A percentile compares a stretch with the other conserved stretches of the same genome.
phyloP scores from a whole-genome alignment of 164 flowering plant genomes.

The Buxus sempervirens region DNA sequence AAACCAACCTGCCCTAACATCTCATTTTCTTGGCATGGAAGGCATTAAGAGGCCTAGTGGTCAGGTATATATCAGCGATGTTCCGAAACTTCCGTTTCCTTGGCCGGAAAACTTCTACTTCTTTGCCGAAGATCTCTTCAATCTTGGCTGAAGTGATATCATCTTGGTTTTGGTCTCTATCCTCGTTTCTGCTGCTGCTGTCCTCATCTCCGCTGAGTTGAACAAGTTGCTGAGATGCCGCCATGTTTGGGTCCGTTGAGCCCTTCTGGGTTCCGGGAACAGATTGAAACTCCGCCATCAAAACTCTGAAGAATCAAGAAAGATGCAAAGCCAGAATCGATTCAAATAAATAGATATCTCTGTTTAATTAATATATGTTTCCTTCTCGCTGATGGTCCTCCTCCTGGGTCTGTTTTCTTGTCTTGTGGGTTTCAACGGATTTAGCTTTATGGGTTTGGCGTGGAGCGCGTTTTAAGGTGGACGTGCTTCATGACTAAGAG shows the following conservation, averaged over 20 bases:
- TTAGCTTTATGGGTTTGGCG: background rate
- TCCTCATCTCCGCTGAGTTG: background rate
- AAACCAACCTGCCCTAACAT: background rate
- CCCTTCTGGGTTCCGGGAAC: background rate
- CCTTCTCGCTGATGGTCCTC: background rate
- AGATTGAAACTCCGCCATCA: background rate
- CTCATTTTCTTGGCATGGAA: background rate
- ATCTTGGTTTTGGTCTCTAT: background rate
- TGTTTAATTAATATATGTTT: too few species aligned
- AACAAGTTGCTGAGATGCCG: background rate
- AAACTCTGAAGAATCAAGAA: background rate
- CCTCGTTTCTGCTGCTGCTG: background rate
- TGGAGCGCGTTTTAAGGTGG: background rate
- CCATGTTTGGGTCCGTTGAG: conserved; percentile 1
- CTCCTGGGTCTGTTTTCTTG: background rate
- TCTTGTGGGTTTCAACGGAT: background rate
- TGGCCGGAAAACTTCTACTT: conserved; percentile 1
- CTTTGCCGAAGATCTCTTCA: background rate
- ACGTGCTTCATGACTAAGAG: background rate
- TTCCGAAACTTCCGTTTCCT: conserved; percentile 10
- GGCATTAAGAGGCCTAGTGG: conserved; percentile 14
- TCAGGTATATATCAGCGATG: conserved; percentile 6
- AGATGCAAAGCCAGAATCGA: too few species aligned
- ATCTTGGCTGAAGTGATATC: conserved; percentile 9
- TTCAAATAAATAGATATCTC: too few species aligned